phyloP scores from a whole-genome alignment of 1,284 basidiomycete genomes.

The Marasmius oreades region DNA sequence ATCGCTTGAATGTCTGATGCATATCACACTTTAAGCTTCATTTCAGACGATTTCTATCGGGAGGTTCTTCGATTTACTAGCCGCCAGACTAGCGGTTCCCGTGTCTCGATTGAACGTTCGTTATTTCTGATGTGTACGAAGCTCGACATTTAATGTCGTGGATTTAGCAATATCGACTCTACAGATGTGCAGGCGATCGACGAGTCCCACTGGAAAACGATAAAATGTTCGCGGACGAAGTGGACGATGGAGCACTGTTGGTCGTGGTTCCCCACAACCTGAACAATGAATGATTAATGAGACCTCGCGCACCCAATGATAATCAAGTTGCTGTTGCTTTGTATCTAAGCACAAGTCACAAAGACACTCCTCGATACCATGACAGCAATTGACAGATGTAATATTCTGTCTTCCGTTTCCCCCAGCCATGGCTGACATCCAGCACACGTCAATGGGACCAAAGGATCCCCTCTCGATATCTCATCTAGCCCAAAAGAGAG shows the following conservation, averaged over 20 bases:
- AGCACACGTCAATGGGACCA: conserved; percentile 12
- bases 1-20: conserved; percentile 9
- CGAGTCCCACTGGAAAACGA: conserved; percentile 10
- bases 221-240: conserved; percentile 11
- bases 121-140: background rate
- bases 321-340: too few species aligned
- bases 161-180: conserved; percentile 9
- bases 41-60: conserved; percentile 41
- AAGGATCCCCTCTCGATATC: conserved; percentile 13
- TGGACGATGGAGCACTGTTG: conserved; percentile 15
- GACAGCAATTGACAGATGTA: background rate
- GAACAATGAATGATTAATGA: background rate
- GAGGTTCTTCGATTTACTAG: conserved; percentile 45
- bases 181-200: conserved; percentile 3
- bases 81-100: conserved; percentile 31
- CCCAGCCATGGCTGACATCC: background rate
- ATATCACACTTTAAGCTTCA: conserved; percentile 1
- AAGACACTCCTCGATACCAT: background rate
- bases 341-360: background rate
- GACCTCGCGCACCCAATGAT: background rate
- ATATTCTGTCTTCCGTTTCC: background rate
- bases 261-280: conserved; percentile 1
- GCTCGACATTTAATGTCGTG: background rate
- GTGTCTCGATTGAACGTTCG: conserved; percentile 14
- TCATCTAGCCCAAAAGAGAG: conserved; percentile 10